Base-by-base conservation (phyloP, 2,329 filamentous ascomycete genomes). In the Fusarium ambrosium region DNA sequence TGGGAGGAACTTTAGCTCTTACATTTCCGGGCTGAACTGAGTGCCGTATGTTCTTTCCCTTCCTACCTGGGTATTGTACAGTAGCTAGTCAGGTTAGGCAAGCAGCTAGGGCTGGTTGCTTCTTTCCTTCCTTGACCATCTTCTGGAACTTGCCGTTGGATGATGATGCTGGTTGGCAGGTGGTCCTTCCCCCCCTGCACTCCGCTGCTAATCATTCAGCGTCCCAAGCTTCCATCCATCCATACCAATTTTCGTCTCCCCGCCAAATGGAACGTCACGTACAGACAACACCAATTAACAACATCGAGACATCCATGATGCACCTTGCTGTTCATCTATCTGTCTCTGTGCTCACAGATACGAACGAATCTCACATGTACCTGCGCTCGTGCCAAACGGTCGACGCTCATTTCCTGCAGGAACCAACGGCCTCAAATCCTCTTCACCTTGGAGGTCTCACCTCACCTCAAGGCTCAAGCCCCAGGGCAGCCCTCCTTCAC, bases 391-490 rank as follows among this genome's bases (percentile, higher is more conserved):
- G 55, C 24, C 43, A 64, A 62, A 62, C 64, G 53, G 37, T 56
- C 24, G 51, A 70, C 41, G 61, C 66, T 48, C 55, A 60, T 55
- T 20, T 65, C 34, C 64, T 68, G 59, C 65, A 72, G 62, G 62
- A 70, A 62, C 62, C 72, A 64, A 70, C 45, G 14, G 62, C 58
- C 37, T 37, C 39, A 18, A 55, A 48, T 48, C 51, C 55, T 39
- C 48, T 24, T 53, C 60, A 55, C 63, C 43, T 59, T 51, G 20
- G 24, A 45, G 36, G 59, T 24, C 37, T 36, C 36, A 20, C 29
- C 20, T 62, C 24, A 63, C 22, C 24, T 48, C 43, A 29, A 48
- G 60, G 34, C 60, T 48, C 43, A 29, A 48, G 60, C 29, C 56
- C 48, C 66, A 66, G 48, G 48, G 24, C 45, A 34, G 36, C 60